Percentiles rank a stretch among this genome's conserved stretches.
Evolutionary conservation across 768 basidiomycete species (phyloP).

Genomic region (Boletus rubescentipes): DNA sequence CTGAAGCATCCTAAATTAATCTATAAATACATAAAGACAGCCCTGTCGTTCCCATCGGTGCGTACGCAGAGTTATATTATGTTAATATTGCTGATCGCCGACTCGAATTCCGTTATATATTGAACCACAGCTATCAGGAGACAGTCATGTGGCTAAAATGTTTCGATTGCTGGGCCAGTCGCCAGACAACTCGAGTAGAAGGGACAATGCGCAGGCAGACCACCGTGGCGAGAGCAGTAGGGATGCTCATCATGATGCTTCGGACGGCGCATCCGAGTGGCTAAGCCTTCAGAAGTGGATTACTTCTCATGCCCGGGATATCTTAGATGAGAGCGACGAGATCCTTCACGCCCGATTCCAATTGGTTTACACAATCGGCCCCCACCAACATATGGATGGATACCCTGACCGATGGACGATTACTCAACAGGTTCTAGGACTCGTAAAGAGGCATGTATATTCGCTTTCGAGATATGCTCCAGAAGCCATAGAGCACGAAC

Average conservation of each 20-base stretch:
- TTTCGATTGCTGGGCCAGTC: too few relatives aligned
- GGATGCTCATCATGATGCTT: neutral
- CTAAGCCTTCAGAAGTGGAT: conserved; percentile 11
- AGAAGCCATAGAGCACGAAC: neutral
- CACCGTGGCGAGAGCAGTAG: too few relatives aligned
- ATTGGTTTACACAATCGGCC: too few relatives aligned
- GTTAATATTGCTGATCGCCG: neutral
- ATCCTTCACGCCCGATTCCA: too few relatives aligned
- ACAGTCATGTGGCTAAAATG: too few relatives aligned
- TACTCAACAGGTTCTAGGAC: neutral
- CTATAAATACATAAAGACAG: too few relatives aligned
- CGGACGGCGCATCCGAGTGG: conserved; percentile 9
- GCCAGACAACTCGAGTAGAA: too few relatives aligned
- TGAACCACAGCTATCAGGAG: neutral
- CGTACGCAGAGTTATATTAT: neutral
- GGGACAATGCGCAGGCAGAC: neutral
- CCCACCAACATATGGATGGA: too few relatives aligned
- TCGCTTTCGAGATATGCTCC: neutral
- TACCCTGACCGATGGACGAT: too few relatives aligned
- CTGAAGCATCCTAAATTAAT: too few relatives aligned
- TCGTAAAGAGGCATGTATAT: conserved; percentile 5
- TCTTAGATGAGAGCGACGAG: too few relatives aligned
- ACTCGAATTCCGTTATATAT: neutral
- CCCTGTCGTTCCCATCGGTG: neutral
- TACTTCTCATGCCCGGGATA: too few relatives aligned